A percentile compares a stretch with the other conserved stretches of the same genome.
These are phyloP conservation scores for Saccharomyces hybrid DNA, from an alignment of 1,139 yeast species.

Conservation along the genomic window DNA sequence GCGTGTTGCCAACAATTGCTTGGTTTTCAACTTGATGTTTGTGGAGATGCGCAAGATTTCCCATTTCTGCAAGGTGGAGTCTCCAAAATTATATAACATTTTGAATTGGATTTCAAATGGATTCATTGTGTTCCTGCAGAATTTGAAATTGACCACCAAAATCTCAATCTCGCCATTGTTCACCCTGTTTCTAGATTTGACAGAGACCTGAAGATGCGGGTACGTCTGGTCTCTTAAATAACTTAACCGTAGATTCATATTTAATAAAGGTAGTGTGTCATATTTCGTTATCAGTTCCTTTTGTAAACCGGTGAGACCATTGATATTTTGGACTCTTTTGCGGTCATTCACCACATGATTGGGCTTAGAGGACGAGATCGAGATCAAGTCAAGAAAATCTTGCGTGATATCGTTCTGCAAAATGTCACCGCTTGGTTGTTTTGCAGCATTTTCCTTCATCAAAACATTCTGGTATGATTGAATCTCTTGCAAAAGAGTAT, in stretches of 20 bases:
- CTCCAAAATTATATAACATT: slow-evolving; percentile 1
- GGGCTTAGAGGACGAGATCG: background rate
- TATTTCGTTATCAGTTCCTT: slow-evolving; percentile 15
- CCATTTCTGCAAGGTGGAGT: background rate
- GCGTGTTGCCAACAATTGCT: background rate
- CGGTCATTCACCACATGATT: background rate
- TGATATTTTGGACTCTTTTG: background rate
- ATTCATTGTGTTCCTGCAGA: background rate
- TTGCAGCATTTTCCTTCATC: slow-evolving; percentile 6
- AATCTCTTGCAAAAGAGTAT: slow-evolving; percentile 14
- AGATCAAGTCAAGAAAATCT: slow-evolving; percentile 6
- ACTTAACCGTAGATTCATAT: slow-evolving; percentile 18
- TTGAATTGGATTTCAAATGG: background rate
- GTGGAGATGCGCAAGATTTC: background rate
- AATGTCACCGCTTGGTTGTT: slow-evolving; percentile 6
- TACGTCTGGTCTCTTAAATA: slow-evolving; percentile 13
- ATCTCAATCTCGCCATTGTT: background rate
- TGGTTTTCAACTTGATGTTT: background rate
- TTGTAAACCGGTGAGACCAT: slow-evolving; percentile 2
- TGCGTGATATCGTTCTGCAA: slow-evolving; percentile 4
- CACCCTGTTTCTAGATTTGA: slow-evolving; percentile 1
- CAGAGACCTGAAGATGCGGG: slow-evolving; percentile 7
- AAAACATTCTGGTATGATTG: slow-evolving; percentile 4
- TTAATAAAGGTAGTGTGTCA: slow-evolving; percentile 24
- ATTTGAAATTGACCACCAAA: background rate